Evolutionary conservation across 1,284 basidiomycete species (phyloP).

Genomic region (Peniophora sp.): DNA sequence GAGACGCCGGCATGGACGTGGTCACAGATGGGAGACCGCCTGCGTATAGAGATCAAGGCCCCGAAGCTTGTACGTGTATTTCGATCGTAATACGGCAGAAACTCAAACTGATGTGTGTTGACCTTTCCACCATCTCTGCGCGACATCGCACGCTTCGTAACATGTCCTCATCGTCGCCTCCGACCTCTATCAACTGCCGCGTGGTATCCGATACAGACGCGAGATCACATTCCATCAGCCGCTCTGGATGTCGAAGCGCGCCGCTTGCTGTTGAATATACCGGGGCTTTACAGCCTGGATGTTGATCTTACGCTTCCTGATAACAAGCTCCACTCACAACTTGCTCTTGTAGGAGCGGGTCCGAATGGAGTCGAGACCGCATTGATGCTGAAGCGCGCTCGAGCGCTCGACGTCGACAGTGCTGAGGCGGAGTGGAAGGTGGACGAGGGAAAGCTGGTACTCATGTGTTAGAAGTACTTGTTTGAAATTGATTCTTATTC

Average conservation of each 20-base stretch:
- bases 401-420: conserved; percentile 48
- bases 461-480: no score
- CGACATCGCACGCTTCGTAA: conserved; percentile 1
- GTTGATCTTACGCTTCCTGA: conserved; percentile 47
- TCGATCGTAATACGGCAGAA: conserved; percentile 5
- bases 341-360: conserved; percentile 3
- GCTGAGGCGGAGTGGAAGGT: conserved; percentile 61
- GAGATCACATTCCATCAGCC: conserved; percentile 30
- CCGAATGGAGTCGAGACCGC: conserved; percentile 14
- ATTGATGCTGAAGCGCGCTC: conserved; percentile 44
- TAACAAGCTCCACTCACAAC: conserved; percentile 30
- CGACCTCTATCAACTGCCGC: neutral
- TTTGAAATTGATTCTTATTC: no score
- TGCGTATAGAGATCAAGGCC: conserved; percentile 41
- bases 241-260: conserved; percentile 55
- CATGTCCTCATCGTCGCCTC: no score
- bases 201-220: conserved; percentile 30
- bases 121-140: no score
- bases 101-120: no score
- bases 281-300: conserved; percentile 40
- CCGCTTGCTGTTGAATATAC: conserved; percentile 43
- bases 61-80: conserved; percentile 42
- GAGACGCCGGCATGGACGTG: conserved; percentile 38
- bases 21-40: conserved; percentile 29
- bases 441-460: no score